These are phyloP conservation scores for Monilinia fructigena DNA, from an alignment of 2,329 filamentous ascomycete species.

Conservation along the genomic window DNA sequence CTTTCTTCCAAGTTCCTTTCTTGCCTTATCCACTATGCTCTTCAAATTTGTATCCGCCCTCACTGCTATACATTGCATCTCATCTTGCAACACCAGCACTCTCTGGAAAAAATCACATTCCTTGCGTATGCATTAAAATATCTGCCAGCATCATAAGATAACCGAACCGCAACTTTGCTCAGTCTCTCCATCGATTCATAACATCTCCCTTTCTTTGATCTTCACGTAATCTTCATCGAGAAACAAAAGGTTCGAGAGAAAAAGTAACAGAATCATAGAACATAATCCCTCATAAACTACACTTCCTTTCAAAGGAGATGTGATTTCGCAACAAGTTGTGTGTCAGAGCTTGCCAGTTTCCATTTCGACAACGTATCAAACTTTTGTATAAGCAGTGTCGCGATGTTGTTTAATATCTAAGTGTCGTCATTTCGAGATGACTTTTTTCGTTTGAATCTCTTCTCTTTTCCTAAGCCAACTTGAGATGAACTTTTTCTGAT, in stretches of 20 bases:
- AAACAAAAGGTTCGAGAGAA: neutral
- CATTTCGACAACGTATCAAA: neutral
- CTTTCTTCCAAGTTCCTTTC: neutral
- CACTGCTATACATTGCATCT: neutral
- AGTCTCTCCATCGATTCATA: neutral
- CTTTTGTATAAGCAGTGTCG: neutral
- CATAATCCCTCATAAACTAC: constrained; percentile 10
- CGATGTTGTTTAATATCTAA: neutral
- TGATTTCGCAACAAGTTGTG: constrained; percentile 2
- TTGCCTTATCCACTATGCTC: neutral
- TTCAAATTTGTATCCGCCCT: neutral
- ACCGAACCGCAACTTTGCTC: neutral
- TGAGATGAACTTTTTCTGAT: neutral
- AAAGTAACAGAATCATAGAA: constrained; percentile 12
- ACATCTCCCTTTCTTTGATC: neutral
- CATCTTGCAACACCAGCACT: neutral
- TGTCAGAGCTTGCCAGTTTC: neutral
- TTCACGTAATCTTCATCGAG: neutral
- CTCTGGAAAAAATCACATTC: neutral
- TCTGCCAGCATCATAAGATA: constrained; percentile 4
- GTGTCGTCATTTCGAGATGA: neutral
- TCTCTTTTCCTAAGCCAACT: neutral
- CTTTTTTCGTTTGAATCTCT: neutral
- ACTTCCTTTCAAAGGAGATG: neutral
- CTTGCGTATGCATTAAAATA: constrained; percentile 8